These are phyloP conservation scores for Annulohypoxylon maeteangense DNA, from an alignment of 495 filamentous ascomycete species.

Conservation along the genomic window DNA sequence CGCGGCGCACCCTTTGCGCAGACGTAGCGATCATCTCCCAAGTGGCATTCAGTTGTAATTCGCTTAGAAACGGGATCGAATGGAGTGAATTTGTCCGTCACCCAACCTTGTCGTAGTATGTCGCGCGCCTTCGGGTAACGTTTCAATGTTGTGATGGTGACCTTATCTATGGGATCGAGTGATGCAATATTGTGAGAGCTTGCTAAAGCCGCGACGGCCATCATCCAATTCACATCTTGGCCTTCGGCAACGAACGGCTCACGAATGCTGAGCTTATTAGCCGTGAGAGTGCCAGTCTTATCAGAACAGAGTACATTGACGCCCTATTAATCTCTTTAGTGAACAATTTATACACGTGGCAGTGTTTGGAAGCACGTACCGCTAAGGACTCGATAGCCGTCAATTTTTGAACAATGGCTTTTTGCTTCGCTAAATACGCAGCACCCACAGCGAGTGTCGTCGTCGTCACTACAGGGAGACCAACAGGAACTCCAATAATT, in stretches of 20 bases:
- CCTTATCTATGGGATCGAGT: slow-evolving; percentile 93
- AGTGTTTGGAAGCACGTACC: slow-evolving; percentile 23
- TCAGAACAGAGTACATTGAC: slow-evolving; percentile 97
- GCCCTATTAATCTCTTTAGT: slow-evolving; percentile 55
- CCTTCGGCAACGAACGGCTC: slow-evolving; percentile 85
- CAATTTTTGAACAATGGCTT: slow-evolving; percentile 95
- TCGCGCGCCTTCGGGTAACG: slow-evolving; percentile 80
- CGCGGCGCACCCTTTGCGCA: slow-evolving; percentile 92
- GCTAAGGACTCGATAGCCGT: slow-evolving; percentile 94
- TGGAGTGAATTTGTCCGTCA: slow-evolving; percentile 80
- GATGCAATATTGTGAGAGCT: slow-evolving; percentile 91
- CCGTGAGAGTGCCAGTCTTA: slow-evolving; percentile 92
- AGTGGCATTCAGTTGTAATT: slow-evolving; percentile 79
- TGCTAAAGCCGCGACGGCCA: slow-evolving; percentile 88
- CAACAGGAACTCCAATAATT: slow-evolving; percentile 94
- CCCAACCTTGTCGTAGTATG: slow-evolving; percentile 73
- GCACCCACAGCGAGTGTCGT: slow-evolving; percentile 97
- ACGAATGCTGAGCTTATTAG: slow-evolving; percentile 87
- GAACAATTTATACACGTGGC: neutral
- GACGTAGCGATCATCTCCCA: slow-evolving; percentile 75
- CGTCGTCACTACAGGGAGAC: slow-evolving; percentile 93
- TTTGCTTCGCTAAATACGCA: slow-evolving; percentile 91
- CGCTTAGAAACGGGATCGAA: slow-evolving; percentile 97
- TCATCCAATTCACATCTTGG: slow-evolving; percentile 82
- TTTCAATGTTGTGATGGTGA: slow-evolving; percentile 83